Evolutionary conservation across 345 rosid genomes (phyloP).

Genomic region (Xanthoceras sorbifolium): DNA sequence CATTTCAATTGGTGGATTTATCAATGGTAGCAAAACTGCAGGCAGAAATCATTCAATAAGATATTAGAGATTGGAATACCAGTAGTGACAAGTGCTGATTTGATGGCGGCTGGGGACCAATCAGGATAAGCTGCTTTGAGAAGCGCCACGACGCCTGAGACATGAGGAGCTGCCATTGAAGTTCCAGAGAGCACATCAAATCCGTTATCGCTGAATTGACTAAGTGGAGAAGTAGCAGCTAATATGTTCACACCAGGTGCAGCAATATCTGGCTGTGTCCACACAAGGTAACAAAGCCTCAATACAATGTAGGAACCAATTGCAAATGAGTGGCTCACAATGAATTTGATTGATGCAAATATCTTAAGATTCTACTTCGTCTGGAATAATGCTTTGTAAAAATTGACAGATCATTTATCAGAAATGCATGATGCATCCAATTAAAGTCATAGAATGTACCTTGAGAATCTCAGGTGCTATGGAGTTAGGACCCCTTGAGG

Average conservation of each 20-base stretch:
- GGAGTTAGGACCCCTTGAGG: constrained; percentile 35
- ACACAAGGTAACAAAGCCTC: neutral
- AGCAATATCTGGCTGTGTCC: constrained; percentile 44
- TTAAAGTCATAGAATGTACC: neutral
- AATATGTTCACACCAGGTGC: constrained; percentile 50
- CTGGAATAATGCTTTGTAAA: too few species aligned
- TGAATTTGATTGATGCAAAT: neutral
- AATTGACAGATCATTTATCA: neutral
- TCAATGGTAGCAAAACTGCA: neutral
- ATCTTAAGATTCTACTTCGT: too few species aligned
- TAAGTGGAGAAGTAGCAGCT: constrained; percentile 38
- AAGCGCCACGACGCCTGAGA: constrained; percentile 43
- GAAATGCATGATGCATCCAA: neutral
- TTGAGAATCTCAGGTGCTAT: constrained; percentile 17
- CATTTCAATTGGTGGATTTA: neutral
- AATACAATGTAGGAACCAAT: neutral
- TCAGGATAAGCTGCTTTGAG: constrained; percentile 39
- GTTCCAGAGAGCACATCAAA: constrained; percentile 33
- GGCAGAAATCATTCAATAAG: neutral
- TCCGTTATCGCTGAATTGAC: constrained; percentile 4
- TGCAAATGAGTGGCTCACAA: neutral
- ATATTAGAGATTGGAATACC: constrained; percentile 25
- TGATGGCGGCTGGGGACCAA: constrained; percentile 52
- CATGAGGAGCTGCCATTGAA: constrained; percentile 44
- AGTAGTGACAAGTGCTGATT: constrained; percentile 54